Evolutionary conservation across 2,329 filamentous ascomycete genomes (phyloP), one percentile per base, ranked within the genome.

Genomic region (Harringtonia lauricola): DNA sequence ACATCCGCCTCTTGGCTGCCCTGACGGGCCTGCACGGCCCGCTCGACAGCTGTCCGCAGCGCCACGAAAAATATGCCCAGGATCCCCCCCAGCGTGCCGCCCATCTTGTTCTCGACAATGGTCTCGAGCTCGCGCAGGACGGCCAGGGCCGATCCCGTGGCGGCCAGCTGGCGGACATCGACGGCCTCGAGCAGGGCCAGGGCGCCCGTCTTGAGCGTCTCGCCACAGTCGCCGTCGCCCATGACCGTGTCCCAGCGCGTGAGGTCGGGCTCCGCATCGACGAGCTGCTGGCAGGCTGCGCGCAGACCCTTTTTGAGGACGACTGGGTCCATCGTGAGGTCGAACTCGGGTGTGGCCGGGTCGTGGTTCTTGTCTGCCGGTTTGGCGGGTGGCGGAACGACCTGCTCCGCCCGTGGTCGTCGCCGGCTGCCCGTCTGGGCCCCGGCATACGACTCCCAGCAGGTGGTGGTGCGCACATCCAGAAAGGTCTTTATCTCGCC

Each of bases 221-320:
- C 75, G 31, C 79, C 79, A 54, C 78, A 83, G 59, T 82, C 78
- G 12, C 78, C 78, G 52, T 81, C 79, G 30, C 76, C 77, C 68
- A 81, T 75, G 38, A 76, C 57, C 5, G 71, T 77, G 56, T 81
- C 76, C 70, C 73, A 81, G 47, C 64, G 70, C 1, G 79, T 82
- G 36, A 82, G 61, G 45, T 80, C 72, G 0, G 76, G 76, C 56
- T 82, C 78, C 3, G 77, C 75, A 9, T 63, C 63, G 37, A 81
- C 63, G 3, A 77, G 66, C 2, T 63, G 67, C 49, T 53, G 67
- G 62, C 59, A 83, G 43, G 62, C 76, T 56, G 49, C 64, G 17
- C 68, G 71, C 21, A 86, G 62, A 54, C 74, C 76, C 30, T 61
- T 68, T 37, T 75, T 73, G 2, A 81, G 65, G 2, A 64, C 52